Evolutionary conservation across 345 rosid genomes (phyloP).

Genomic region (Trapa incisa): DNA sequence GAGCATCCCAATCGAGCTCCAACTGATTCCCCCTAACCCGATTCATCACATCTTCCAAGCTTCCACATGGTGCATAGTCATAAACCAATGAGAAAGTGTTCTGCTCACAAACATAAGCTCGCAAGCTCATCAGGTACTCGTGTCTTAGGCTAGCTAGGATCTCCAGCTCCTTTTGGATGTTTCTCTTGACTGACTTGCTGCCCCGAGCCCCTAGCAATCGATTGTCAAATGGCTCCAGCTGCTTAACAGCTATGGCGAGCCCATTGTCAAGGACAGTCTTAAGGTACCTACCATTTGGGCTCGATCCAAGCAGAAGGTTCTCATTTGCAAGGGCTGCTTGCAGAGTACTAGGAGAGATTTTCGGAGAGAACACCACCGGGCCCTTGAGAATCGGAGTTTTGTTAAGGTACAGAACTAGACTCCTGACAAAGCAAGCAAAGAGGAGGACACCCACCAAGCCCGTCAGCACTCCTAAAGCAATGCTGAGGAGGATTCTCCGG

Average conservation of each 20-base stretch:
- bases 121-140: conserved; percentile 71
- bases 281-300: conserved; percentile 65
- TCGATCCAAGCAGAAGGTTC: conserved; percentile 61
- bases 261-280: conserved; percentile 68
- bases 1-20: conserved; percentile 70
- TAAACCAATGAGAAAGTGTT: conserved; percentile 66
- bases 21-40: conserved; percentile 50
- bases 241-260: conserved; percentile 57
- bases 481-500: conserved; percentile 42
- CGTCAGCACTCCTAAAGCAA: conserved; percentile 45
- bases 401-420: conserved; percentile 47
- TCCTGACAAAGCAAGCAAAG: conserved; percentile 43
- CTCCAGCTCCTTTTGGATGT: conserved; percentile 72
- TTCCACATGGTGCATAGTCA: conserved; percentile 70
- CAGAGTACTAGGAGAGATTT: conserved; percentile 54
- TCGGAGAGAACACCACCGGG: conserved; percentile 79
- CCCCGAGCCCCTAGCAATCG: conserved; percentile 38
- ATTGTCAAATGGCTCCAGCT: conserved; percentile 47
- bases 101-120: conserved; percentile 73
- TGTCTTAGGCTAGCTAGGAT: conserved; percentile 67
- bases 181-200: conserved; percentile 61
- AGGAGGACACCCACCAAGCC: conserved; percentile 45
- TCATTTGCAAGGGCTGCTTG: conserved; percentile 56
- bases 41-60: conserved; percentile 73
- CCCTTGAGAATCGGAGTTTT: conserved; percentile 84